These are phyloP conservation scores for Golubevia sp. DNA, from an alignment of 1,284 basidiomycete genomes.

Conservation along the genomic window DNA sequence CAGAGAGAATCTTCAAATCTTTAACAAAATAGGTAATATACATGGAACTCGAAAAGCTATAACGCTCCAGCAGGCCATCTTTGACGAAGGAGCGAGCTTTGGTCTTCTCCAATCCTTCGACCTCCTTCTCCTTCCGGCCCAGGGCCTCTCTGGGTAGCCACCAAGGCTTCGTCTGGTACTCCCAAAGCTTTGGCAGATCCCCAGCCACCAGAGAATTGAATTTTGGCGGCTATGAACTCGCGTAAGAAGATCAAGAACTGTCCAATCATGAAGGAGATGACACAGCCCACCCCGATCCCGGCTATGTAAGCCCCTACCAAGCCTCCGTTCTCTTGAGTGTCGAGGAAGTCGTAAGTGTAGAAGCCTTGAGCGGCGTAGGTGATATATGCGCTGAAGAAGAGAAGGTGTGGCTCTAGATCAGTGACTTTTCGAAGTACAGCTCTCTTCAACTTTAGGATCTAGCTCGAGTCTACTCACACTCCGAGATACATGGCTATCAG, in stretches of 20 bases:
- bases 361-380: slow-evolving; percentile 4
- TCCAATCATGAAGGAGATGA: slow-evolving; percentile 24
- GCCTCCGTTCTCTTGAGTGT: slow-evolving; percentile 25
- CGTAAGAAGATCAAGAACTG: slow-evolving; percentile 26
- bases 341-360: slow-evolving; percentile 32
- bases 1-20: too few relatives aligned
- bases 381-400: too few relatives aligned
- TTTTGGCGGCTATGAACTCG: slow-evolving; percentile 17
- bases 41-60: too few relatives aligned
- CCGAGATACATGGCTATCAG: slow-evolving; percentile 70
- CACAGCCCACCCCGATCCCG: slow-evolving; percentile 19
- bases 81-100: background rate
- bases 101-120: background rate
- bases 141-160: slow-evolving; percentile 28
- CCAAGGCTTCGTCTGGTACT: slow-evolving; percentile 30
- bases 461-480: too few relatives aligned
- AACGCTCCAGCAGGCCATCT: background rate
- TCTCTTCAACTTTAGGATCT: too few relatives aligned
- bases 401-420: too few relatives aligned
- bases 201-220: slow-evolving; percentile 27
- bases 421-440: too few relatives aligned
- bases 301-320: slow-evolving; percentile 20
- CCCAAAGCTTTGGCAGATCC: slow-evolving; percentile 21
- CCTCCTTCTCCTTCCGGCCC: slow-evolving; percentile 34
- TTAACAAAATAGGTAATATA: too few relatives aligned